Conservation (phyloP, 805 yeast species). For the Saturnispora besseyi region DNA sequence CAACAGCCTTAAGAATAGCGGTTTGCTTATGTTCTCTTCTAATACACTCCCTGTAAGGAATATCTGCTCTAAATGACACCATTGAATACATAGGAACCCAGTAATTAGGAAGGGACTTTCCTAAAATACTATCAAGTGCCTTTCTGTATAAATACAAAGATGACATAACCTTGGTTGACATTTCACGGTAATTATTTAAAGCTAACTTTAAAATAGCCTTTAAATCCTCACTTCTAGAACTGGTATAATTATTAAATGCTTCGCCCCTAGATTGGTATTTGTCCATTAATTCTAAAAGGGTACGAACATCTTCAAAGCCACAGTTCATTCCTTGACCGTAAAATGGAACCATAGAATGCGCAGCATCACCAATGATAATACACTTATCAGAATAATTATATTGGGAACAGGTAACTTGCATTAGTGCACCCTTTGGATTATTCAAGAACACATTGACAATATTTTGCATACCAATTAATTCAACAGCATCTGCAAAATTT, state of each 20-base stretch:
- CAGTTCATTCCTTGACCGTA: constrained; percentile 97
- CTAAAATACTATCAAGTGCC: constrained; percentile 55
- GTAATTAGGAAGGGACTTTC: constrained; percentile 44
- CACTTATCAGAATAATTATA: constrained; percentile 58
- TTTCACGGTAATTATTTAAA: constrained; percentile 71
- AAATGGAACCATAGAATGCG: constrained; percentile 97
- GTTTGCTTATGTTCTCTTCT: constrained; percentile 46
- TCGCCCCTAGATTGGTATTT: constrained; percentile 29
- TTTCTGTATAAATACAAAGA: constrained; percentile 55
- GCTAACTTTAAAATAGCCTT: constrained; percentile 73
- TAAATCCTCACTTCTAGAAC: constrained; percentile 52
- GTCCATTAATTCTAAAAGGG: constrained; percentile 45
- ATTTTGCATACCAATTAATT: constrained; percentile 51
- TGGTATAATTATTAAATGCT: constrained; percentile 51
- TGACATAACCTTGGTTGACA: constrained; percentile 73
- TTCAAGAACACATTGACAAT: constrained; percentile 37
- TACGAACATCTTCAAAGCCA: constrained; percentile 84
- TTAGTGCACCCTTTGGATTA: constrained; percentile 70
- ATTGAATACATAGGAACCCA: constrained; percentile 89
- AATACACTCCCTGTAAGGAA: constrained; percentile 65
- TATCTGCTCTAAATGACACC: constrained; percentile 84
- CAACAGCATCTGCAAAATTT: constrained; percentile 69
- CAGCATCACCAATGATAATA: constrained; percentile 82
- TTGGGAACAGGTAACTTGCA: constrained; percentile 62
- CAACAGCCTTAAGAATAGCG: constrained; percentile 32